Evolutionary conservation across 371 early-diverging fungal genomes (phyloP), one percentile per base, ranked within the genome.

Genomic region (Umbelopsis sp.): DNA sequence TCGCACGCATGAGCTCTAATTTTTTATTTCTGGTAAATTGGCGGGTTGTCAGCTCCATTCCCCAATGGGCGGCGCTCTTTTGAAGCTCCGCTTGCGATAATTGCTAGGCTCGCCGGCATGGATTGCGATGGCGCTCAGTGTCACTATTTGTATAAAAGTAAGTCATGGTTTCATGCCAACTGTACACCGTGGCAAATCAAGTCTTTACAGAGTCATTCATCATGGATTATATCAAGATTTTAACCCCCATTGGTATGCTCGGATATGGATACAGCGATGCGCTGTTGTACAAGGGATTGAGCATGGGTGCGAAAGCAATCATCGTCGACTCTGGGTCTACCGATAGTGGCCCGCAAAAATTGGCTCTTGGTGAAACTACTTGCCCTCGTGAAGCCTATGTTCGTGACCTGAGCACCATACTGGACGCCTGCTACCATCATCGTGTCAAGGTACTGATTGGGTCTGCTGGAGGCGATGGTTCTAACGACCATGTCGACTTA

Each of bases 271-370:
- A 64, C 46, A 44, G 45, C 44, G 25, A 22, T 22, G 44, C 24
- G 2, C 24, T 45, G 1, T 5, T 64, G 16, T 64, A 25, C 24
- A n/a, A 46, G 22, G 64, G 25, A 29, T 44, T 63, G 32, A 44
- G 24, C 7, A 65, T 41, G 46, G 63, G 68, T 14, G 63, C 68
- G 25, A 20, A 44, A 22, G 68, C 68, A n/a, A 68, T 68, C 29
- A 68, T 68, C 18, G 18, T 63, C 1, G 68, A 68, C 44, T 38
- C 64, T 32, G 68, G 68, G 8, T 68, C 68, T 25, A 68, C 68
- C 10, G 68, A 68, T 7, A 63, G 64, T 22, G 68, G 68, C 44
- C 68, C 68, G 24, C 68, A 68, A 64, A 68, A 68, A 5, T 25
- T 68, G n/a, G 68, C 68, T 12, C 32, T 68, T 25, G 68, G 68